Evolutionary conservation across 2,329 filamentous ascomycete genomes (phyloP).

Genomic region (Colletotrichum shisoi): DNA sequence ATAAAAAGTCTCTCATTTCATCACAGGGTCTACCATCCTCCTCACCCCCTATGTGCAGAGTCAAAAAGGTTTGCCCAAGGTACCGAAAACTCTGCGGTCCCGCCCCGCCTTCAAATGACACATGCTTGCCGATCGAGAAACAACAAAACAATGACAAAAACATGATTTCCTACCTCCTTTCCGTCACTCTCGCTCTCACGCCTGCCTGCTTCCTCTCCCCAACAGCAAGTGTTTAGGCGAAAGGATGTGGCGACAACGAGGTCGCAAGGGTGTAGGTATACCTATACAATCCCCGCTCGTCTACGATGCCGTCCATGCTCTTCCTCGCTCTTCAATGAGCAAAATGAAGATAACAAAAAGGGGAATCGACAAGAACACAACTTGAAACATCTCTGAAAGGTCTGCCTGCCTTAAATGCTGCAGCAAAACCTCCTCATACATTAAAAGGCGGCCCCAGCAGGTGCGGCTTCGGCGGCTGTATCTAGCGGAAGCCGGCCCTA

Average conservation of each 20-base stretch:
- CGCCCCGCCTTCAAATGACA: neutral
- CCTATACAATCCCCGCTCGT: too few species aligned
- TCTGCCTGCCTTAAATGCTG: neutral
- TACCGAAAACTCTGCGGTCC: slow-evolving; percentile 19
- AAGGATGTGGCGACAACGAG: neutral
- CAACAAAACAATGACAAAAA: slow-evolving; percentile 1
- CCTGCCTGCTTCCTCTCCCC: neutral
- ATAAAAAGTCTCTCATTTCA: slow-evolving; percentile 31
- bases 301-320: neutral
- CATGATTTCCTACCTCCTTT: neutral
- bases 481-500: slow-evolving; percentile 61
- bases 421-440: neutral
- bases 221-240: neutral
- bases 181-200: neutral
- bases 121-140: slow-evolving; percentile 22
- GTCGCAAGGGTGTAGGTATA: too few species aligned
- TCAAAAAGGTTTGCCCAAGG: slow-evolving; percentile 19
- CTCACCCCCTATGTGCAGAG: slow-evolving; percentile 20
- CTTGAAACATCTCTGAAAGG: neutral
- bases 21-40: slow-evolving; percentile 26
- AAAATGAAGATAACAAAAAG: neutral
- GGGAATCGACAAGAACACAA: neutral
- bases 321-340: neutral
- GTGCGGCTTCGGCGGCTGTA: slow-evolving; percentile 1
- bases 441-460: slow-evolving; percentile 8